phyloP scores from a whole-genome alignment of 1,284 basidiomycete genomes.

The Cryptococcus sp. region DNA sequence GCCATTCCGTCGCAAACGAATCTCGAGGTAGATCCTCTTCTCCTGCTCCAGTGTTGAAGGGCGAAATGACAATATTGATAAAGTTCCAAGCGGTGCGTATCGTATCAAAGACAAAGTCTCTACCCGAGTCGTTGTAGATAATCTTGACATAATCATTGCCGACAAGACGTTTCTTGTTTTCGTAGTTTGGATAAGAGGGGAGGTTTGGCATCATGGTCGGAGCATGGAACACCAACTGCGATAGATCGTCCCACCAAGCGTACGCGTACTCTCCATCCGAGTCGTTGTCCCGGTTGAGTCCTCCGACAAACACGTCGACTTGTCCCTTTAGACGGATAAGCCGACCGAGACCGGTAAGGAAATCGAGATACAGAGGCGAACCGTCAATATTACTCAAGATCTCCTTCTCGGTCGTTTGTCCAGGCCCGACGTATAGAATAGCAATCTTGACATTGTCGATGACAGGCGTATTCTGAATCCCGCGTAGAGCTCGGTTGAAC shows the following conservation, averaged over 20 bases:
- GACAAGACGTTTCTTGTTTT: conserved; percentile 84
- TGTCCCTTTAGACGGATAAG: conserved; percentile 87
- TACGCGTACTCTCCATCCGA: conserved; percentile 81
- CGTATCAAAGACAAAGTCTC: conserved; percentile 85
- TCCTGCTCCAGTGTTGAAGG: conserved; percentile 52
- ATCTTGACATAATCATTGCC: conserved; percentile 94
- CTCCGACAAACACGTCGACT: conserved; percentile 89
- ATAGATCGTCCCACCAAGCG: conserved; percentile 98
- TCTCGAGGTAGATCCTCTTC: conserved; percentile 9
- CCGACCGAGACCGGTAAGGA: conserved; percentile 81
- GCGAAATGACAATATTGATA: conserved; percentile 94
- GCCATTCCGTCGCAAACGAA: neutral
- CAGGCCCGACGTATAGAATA: conserved; percentile 90
- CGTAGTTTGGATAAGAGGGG: conserved; percentile 61
- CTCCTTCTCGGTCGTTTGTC: conserved; percentile 76
- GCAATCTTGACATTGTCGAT: conserved; percentile 98
- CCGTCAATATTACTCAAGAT: conserved; percentile 89
- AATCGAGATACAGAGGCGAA: conserved; percentile 88
- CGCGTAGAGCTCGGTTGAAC: conserved; percentile 61
- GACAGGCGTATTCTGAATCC: conserved; percentile 81
- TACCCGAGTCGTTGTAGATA: conserved; percentile 93
- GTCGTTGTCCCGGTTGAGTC: conserved; percentile 77
- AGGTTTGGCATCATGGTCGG: conserved; percentile 93
- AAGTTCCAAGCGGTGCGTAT: conserved; percentile 90
- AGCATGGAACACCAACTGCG: conserved; percentile 91